Conservation (phyloP, 2,329 filamentous ascomycete species). For the Stachybotrys chlorohalonatus region DNA sequence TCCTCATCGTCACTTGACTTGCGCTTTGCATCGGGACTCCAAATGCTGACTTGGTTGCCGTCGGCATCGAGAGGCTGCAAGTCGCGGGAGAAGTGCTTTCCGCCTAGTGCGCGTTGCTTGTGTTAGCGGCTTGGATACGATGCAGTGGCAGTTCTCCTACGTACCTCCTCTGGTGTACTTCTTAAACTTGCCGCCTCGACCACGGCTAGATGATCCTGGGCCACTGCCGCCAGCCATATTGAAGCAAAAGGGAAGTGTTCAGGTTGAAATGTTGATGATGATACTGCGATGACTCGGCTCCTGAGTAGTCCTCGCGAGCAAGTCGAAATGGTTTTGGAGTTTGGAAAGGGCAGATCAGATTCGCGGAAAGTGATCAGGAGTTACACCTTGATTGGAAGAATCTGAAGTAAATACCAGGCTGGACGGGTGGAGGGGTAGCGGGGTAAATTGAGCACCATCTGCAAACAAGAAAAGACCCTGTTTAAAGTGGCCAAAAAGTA, state of each 20-base stretch:
- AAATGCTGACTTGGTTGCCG: conserved; percentile 83
- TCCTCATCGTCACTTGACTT: conserved; percentile 42
- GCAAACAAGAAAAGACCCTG: too few species aligned
- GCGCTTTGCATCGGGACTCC: conserved; percentile 52
- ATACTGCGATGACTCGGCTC: too few species aligned
- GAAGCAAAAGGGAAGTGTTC: conserved; percentile 1
- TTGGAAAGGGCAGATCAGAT: too few species aligned
- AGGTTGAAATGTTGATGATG: too few species aligned
- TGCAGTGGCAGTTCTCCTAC: conserved; percentile 12
- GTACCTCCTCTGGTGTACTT: conserved; percentile 88
- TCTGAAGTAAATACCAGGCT: neutral
- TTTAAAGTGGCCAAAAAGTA: too few species aligned
- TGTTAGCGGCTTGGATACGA: conserved; percentile 1
- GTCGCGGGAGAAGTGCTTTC: conserved; percentile 91
- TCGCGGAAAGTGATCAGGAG: too few species aligned
- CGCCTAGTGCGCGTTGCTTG: conserved; percentile 46
- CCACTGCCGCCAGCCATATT: conserved; percentile 35
- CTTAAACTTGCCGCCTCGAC: conserved; percentile 86
- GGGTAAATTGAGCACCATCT: conserved; percentile 13
- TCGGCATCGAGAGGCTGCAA: conserved; percentile 82
- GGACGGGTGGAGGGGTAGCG: conserved; percentile 20
- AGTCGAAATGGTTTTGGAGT: too few species aligned
- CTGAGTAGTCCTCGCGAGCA: too few species aligned
- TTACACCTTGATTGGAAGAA: neutral
- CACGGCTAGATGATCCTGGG: conserved; percentile 49